These are phyloP conservation scores for Amphibolis antarctica DNA, from an alignment of 106 monocot species.

Conservation along the genomic window DNA sequence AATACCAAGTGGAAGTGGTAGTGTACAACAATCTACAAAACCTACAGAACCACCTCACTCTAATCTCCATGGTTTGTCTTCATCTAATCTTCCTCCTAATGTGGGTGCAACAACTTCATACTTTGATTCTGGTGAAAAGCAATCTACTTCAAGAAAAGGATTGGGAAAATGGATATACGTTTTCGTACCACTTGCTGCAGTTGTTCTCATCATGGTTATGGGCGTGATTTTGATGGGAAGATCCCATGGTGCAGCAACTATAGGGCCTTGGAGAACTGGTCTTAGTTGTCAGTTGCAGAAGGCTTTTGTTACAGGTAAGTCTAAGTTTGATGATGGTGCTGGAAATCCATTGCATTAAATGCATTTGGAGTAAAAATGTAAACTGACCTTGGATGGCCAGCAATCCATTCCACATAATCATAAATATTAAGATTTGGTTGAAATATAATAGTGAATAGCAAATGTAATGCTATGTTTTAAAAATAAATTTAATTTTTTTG, in stretches of 20 bases:
- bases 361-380: too few species aligned
- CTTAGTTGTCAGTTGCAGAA: slow-evolving; percentile 68
- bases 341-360: background rate
- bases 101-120: background rate
- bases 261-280: slow-evolving; percentile 58
- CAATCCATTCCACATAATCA: too few species aligned
- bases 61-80: background rate
- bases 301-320: slow-evolving; percentile 60
- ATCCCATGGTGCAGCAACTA: slow-evolving; percentile 13
- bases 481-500: too few species aligned
- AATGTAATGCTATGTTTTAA: too few species aligned
- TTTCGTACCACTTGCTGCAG: slow-evolving; percentile 18
- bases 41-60: background rate
- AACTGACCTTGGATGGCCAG: too few species aligned
- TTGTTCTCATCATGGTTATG: slow-evolving; percentile 20
- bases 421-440: too few species aligned
- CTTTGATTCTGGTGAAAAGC: slow-evolving; percentile 4
- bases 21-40: background rate
- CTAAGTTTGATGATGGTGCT: background rate
- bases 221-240: slow-evolving; percentile 21
- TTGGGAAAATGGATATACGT: slow-evolving; percentile 22
- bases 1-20: slow-evolving; percentile 10
- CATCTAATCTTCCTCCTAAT: background rate
- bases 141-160: slow-evolving; percentile 4
- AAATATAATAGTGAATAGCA: too few species aligned